Evolutionary conservation across 805 yeast species (phyloP).

Genomic region (Yarrowia deformans): DNA sequence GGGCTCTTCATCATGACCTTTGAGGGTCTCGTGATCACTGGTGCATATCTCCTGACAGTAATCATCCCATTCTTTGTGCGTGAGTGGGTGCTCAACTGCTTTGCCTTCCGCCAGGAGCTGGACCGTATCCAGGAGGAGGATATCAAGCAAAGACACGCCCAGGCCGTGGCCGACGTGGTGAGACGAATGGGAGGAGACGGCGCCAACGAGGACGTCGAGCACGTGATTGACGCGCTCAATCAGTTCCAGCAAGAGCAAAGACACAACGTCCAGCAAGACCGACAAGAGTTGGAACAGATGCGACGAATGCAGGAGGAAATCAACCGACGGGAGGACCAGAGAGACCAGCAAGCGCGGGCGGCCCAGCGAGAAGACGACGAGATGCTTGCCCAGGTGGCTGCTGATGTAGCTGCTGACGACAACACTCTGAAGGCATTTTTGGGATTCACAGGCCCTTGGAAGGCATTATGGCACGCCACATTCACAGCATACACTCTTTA

Average conservation of each 20-base stretch:
- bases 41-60: constrained; percentile 48
- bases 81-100: constrained; percentile 51
- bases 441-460: constrained; percentile 30
- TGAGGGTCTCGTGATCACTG: constrained; percentile 48
- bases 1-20: constrained; percentile 42
- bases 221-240: neutral
- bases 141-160: constrained; percentile 15
- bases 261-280: neutral
- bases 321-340: constrained; percentile 16
- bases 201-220: neutral
- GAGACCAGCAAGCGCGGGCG: constrained; percentile 9
- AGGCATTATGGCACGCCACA: neutral
- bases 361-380: constrained; percentile 13
- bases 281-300: constrained; percentile 10
- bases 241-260: constrained; percentile 1
- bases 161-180: neutral
- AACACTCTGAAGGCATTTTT: constrained; percentile 15
- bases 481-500: neutral
- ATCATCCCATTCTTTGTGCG: constrained; percentile 54
- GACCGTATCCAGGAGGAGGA: constrained; percentile 38
- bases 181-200: neutral
- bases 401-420: constrained; percentile 1
- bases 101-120: constrained; percentile 44
- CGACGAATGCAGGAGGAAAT: constrained; percentile 36
- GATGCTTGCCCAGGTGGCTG: neutral